Conservation (phyloP, 805 yeast genomes). For the Metschnikowia vanudenii region DNA sequence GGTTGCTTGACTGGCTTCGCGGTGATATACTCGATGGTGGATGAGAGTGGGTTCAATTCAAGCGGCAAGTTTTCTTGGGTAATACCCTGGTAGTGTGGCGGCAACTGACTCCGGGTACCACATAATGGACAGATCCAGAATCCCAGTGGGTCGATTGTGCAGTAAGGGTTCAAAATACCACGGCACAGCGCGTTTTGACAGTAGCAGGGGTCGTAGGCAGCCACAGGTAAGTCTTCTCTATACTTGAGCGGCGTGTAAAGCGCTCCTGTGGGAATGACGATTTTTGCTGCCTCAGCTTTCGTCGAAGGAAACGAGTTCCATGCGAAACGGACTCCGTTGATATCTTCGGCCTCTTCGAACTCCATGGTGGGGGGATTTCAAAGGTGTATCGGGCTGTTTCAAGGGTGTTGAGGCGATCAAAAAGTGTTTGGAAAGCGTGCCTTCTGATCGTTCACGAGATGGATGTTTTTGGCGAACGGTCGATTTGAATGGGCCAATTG, state of each 20-base stretch:
- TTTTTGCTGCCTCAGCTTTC: slow-evolving; percentile 82
- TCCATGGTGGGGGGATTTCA: slow-evolving; percentile 25
- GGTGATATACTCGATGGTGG: slow-evolving; percentile 84
- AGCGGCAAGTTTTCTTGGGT: slow-evolving; percentile 75
- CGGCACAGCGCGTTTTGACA: slow-evolving; percentile 80
- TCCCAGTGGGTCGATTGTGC: slow-evolving; percentile 72
- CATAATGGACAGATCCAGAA: slow-evolving; percentile 90
- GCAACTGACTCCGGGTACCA: slow-evolving; percentile 72
- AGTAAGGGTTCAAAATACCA: slow-evolving; percentile 83
- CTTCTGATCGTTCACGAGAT: not conserved
- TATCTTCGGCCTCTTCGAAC: slow-evolving; percentile 45
- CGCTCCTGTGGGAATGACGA: slow-evolving; percentile 92
- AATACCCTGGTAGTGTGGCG: slow-evolving; percentile 76
- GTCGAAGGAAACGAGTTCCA: slow-evolving; percentile 84
- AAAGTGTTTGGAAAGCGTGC: not conserved
- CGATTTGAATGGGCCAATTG: too few relatives aligned
- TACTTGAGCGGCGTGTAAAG: slow-evolving; percentile 90
- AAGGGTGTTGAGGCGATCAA: not conserved
- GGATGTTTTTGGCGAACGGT: too few relatives aligned
- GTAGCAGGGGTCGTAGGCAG: slow-evolving; percentile 80
- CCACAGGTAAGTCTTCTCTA: slow-evolving; percentile 71
- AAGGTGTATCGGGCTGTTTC: not conserved
- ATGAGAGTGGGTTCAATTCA: slow-evolving; percentile 65
- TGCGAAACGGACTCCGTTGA: slow-evolving; percentile 45
- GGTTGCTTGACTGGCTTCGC: slow-evolving; percentile 79